Percentiles rank a stretch among this genome's conserved stretches.
These are phyloP conservation scores for Fusarium beomiforme DNA, from an alignment of 2,329 filamentous ascomycete genomes.

Conservation along the genomic window DNA sequence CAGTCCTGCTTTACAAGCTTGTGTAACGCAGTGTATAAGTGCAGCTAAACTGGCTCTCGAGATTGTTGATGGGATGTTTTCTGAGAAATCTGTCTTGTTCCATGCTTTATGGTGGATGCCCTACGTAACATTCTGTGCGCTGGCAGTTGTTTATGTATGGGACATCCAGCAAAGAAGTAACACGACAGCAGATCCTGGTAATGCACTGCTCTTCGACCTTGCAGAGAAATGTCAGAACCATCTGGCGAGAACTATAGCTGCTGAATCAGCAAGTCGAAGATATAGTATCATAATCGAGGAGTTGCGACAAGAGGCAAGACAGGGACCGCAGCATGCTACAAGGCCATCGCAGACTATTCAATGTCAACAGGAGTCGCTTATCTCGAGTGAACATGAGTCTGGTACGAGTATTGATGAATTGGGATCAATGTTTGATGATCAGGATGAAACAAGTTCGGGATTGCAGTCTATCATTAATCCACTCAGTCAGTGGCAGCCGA, in stretches of 20 bases:
- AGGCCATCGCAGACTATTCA: background rate
- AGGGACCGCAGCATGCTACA: constrained; percentile 6
- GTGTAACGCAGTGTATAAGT: constrained; percentile 55
- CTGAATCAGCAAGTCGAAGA: constrained; percentile 9
- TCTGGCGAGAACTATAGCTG: constrained; percentile 8
- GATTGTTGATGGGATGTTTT: constrained; percentile 53
- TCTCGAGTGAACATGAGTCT: background rate
- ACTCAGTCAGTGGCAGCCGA: constrained; percentile 16
- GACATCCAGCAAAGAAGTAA: constrained; percentile 44
- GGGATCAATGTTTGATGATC: background rate
- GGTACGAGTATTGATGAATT: constrained; percentile 7
- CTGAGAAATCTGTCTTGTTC: constrained; percentile 49
- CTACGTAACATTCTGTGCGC: constrained; percentile 63
- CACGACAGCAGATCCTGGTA: background rate
- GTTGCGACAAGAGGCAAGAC: constrained; percentile 3
- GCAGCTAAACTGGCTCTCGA: constrained; percentile 49
- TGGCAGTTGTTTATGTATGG: constrained; percentile 64
- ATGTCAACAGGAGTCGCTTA: background rate
- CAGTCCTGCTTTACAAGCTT: constrained; percentile 11
- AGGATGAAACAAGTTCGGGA: background rate
- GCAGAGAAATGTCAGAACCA: constrained; percentile 35
- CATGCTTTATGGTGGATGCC: constrained; percentile 64
- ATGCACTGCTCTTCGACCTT: constrained; percentile 28
- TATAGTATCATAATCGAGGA: constrained; percentile 32
- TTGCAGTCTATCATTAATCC: constrained; percentile 5